These are phyloP conservation scores for Pharus latifolius DNA, from an alignment of 176 grass and related monocot genomes.

Conservation along the genomic window DNA sequence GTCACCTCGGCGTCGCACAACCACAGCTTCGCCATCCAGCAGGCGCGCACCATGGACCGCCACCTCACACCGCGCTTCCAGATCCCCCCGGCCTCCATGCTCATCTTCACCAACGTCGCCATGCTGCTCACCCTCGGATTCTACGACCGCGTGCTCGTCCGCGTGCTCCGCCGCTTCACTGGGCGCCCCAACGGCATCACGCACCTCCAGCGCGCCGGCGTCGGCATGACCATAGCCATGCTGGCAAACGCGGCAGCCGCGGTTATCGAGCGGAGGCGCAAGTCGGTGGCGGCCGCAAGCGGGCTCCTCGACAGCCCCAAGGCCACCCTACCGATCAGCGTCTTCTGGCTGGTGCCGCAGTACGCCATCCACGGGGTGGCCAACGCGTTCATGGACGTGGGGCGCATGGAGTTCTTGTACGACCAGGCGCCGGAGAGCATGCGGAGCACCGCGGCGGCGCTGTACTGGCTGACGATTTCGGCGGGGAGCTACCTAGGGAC, in stretches of 20 bases:
- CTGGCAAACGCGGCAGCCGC: constrained; percentile 53
- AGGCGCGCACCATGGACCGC: constrained; percentile 69
- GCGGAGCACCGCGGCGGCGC: constrained; percentile 66
- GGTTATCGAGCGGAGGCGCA: constrained; percentile 43
- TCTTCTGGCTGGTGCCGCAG: constrained; percentile 57
- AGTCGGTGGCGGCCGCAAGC: constrained; percentile 25
- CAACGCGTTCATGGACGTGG: constrained; percentile 74
- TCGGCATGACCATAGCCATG: constrained; percentile 55
- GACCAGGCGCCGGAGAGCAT: constrained; percentile 88
- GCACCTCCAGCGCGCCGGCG: constrained; percentile 69
- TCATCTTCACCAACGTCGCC: constrained; percentile 43
- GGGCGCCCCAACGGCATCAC: constrained; percentile 57
- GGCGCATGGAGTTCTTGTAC: constrained; percentile 84
- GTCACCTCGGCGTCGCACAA: constrained; percentile 65
- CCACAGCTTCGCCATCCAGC: constrained; percentile 51
- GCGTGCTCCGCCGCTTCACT: constrained; percentile 35
- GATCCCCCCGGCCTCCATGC: constrained; percentile 55
- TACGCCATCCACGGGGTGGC: constrained; percentile 48
- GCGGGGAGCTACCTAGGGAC: constrained; percentile 74
- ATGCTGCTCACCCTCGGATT: constrained; percentile 51
- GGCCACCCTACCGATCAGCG: constrained; percentile 38
- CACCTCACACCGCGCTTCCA: constrained; percentile 44
- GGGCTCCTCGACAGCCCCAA: constrained; percentile 37
- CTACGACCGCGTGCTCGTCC: constrained; percentile 65
- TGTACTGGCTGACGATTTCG: constrained; percentile 70